Evolutionary conservation across 1,284 basidiomycete genomes (phyloP).

Genomic region (Xanthoconium separans): DNA sequence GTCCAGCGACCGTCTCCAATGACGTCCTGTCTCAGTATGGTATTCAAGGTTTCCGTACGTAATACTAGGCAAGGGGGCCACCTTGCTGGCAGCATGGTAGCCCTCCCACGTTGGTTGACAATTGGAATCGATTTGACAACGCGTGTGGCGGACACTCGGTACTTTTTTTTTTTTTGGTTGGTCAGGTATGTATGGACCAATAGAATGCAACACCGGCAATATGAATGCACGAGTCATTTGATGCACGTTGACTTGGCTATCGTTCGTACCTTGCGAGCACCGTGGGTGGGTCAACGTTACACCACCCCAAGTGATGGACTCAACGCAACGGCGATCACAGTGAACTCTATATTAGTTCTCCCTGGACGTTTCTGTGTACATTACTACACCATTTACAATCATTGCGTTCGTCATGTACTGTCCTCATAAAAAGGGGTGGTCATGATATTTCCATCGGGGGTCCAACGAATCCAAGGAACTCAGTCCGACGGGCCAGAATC

Average conservation of each 20-base stretch:
- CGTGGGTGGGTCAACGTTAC: background rate
- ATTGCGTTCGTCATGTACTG: background rate
- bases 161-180: background rate
- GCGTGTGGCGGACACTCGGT: conserved; percentile 1
- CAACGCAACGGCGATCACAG: background rate
- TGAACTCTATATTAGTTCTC: background rate
- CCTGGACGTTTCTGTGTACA: background rate
- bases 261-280: conserved; percentile 8
- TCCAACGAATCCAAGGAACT: conserved; percentile 9
- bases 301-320: too few species aligned
- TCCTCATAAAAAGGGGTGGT: background rate
- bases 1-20: conserved; percentile 63
- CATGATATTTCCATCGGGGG: conserved; percentile 5
- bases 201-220: conserved; percentile 1
- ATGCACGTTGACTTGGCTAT: background rate
- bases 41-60: conserved; percentile 38
- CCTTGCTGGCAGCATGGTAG: conserved; percentile 8
- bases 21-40: conserved; percentile 66
- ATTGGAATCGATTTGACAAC: conserved; percentile 6
- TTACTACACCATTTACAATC: background rate
- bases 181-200: background rate
- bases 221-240: conserved; percentile 1
- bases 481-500: conserved; percentile 15
- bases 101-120: background rate
- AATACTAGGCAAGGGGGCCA: background rate